phyloP scores from a whole-genome alignment of 2,329 filamentous ascomycete genomes.

The Coleophoma crateriformis region DNA sequence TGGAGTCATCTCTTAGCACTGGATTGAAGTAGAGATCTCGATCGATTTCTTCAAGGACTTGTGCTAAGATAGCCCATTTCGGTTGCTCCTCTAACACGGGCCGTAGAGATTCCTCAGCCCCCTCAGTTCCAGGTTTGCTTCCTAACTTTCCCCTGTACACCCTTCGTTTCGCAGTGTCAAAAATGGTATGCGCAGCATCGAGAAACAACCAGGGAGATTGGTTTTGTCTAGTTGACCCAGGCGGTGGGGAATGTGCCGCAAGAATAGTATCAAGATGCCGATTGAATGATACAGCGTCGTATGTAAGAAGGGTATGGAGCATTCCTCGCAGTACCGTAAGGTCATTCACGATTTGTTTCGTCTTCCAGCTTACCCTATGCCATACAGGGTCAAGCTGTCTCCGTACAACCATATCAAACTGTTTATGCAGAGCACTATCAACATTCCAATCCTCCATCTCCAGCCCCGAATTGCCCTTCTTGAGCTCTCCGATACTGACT shows the following conservation, averaged over 20 bases:
- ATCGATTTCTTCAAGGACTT: conserved; percentile 90
- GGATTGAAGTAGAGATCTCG: conserved; percentile 83
- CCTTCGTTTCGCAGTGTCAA: conserved; percentile 80
- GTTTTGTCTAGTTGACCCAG: conserved; percentile 79
- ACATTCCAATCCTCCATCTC: conserved; percentile 98
- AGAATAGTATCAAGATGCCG: conserved; percentile 93
- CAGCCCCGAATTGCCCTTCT: conserved; percentile 81
- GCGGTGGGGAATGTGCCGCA: conserved; percentile 81
- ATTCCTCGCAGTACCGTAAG: conserved; percentile 77
- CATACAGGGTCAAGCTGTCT: conserved; percentile 93
- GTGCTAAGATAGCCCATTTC: conserved; percentile 87
- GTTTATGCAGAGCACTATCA: conserved; percentile 85
- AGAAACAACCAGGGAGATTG: conserved; percentile 96
- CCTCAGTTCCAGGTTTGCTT: conserved; percentile 24
- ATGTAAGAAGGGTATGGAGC: conserved; percentile 74
- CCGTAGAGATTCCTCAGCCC: conserved; percentile 42
- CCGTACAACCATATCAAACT: conserved; percentile 84
- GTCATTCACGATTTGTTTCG: conserved; percentile 89
- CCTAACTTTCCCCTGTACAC: conserved; percentile 67
- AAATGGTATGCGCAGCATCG: conserved; percentile 90
- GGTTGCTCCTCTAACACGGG: conserved; percentile 91
- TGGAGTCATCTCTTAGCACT: conserved; percentile 71
- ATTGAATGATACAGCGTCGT: conserved; percentile 87
- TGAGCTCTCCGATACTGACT: conserved; percentile 87
- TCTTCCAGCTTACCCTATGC: conserved; percentile 94